These are phyloP conservation scores for Fusarium begoniae DNA, from an alignment of 2,329 filamentous ascomycete species.

Conservation along the genomic window DNA sequence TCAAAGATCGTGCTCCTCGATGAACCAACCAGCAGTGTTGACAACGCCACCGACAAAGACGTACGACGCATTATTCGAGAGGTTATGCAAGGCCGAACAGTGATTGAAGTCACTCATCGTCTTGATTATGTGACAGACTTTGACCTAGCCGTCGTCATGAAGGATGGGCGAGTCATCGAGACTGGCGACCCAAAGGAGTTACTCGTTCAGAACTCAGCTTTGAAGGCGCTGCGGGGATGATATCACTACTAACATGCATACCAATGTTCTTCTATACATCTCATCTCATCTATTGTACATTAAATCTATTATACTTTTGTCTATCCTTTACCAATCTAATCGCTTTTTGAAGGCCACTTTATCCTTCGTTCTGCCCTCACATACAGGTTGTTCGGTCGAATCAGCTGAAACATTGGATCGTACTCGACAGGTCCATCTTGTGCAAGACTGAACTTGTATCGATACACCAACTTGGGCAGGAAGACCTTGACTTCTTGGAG, in stretches of 20 bases:
- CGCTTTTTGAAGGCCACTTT: conserved; percentile 55
- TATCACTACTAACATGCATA: neutral
- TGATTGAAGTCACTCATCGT: conserved; percentile 45
- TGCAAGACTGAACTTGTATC: conserved; percentile 65
- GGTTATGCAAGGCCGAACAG: conserved; percentile 38
- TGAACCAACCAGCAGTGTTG: conserved; percentile 47
- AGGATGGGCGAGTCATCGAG: conserved; percentile 41
- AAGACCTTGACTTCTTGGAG: conserved; percentile 69
- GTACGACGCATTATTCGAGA: conserved; percentile 35
- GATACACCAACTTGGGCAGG: conserved; percentile 65
- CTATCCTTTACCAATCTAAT: conserved; percentile 6
- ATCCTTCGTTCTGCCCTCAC: conserved; percentile 58
- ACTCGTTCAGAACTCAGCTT: conserved; percentile 12
- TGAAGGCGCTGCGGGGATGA: neutral
- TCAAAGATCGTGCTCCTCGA: conserved; percentile 46
- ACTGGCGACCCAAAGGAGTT: conserved; percentile 39
- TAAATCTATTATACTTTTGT: conserved; percentile 27
- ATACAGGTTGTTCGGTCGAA: conserved; percentile 64
- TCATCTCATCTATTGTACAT: conserved; percentile 13
- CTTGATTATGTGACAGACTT: conserved; percentile 42
- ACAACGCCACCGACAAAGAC: conserved; percentile 41
- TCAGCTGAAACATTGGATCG: conserved; percentile 67
- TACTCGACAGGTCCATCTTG: conserved; percentile 63
- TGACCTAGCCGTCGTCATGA: conserved; percentile 45
- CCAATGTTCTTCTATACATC: neutral